These are phyloP conservation scores for Musa troglodytarum DNA, from an alignment of 176 grass and related monocot genomes.

Conservation along the genomic window DNA sequence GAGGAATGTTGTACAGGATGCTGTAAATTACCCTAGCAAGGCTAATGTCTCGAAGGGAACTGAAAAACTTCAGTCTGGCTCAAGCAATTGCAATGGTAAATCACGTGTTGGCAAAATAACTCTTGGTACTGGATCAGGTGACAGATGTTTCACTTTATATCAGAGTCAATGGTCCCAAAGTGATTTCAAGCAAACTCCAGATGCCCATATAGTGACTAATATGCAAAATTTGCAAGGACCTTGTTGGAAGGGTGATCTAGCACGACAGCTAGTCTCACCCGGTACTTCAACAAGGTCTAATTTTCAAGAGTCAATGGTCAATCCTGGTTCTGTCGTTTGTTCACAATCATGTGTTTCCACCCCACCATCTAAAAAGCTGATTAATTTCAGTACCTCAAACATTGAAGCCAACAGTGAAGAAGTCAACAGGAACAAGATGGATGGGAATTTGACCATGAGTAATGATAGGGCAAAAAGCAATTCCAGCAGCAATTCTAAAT, in stretches of 20 bases:
- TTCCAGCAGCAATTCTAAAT: constrained; percentile 7
- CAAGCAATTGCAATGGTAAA: not conserved
- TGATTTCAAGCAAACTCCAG: not conserved
- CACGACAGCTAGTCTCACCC: not conserved
- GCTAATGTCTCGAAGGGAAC: not conserved
- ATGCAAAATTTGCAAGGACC: not conserved
- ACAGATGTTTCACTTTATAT: constrained; percentile 10
- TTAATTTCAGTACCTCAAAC: not conserved
- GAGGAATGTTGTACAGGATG: not conserved
- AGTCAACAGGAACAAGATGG: not conserved
- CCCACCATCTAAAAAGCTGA: not conserved
- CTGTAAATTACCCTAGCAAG: not conserved
- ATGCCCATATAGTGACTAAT: not conserved
- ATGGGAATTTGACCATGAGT: not conserved
- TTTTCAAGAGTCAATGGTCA: not conserved
- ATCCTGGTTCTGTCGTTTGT: not conserved
- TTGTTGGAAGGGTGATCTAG: not conserved
- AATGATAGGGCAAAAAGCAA: not conserved
- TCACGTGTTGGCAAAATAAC: not conserved
- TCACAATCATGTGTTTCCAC: not conserved
- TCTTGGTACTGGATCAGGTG: constrained; percentile 22
- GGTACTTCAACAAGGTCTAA: not conserved
- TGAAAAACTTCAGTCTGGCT: not conserved
- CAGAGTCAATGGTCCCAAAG: not conserved
- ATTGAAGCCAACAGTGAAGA: not conserved